A percentile compares a stretch with the other conserved stretches of the same genome.
Evolutionary conservation across 148 eudicot species (phyloP).

Genomic region (Mesembryanthemum crystallinum): DNA sequence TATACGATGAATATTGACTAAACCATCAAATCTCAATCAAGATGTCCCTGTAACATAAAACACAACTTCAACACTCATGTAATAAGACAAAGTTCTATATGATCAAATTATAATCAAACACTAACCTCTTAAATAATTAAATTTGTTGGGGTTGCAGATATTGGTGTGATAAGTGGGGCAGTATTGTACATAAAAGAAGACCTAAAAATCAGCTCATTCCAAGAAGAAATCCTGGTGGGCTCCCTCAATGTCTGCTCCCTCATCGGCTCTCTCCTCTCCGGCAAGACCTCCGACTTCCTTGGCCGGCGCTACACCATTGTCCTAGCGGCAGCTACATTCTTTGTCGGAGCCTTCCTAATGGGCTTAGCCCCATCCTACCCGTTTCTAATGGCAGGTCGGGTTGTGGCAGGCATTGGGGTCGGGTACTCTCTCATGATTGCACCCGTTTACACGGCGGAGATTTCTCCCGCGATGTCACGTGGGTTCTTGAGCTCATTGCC

Average conservation of each 20-base stretch:
- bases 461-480: slow-evolving; percentile 71
- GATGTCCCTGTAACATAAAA: too few relatives aligned
- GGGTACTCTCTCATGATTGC: slow-evolving; percentile 93
- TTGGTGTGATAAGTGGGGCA: slow-evolving; percentile 94
- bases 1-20: too few relatives aligned
- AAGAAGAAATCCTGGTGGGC: slow-evolving; percentile 70
- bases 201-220: slow-evolving; percentile 44
- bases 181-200: slow-evolving; percentile 56
- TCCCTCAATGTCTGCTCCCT: slow-evolving; percentile 67
- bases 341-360: slow-evolving; percentile 77
- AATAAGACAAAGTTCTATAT: too few relatives aligned
- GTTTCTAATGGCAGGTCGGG: slow-evolving; percentile 66
- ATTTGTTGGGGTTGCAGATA: slow-evolving; percentile 40
- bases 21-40: too few relatives aligned
- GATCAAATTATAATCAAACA: not conserved
- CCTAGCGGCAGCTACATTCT: slow-evolving; percentile 64
- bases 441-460: slow-evolving; percentile 82
- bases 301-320: slow-evolving; percentile 89
- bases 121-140: not conserved
- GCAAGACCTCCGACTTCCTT: slow-evolving; percentile 73
- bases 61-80: too few relatives aligned
- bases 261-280: slow-evolving; percentile 70
- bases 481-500: slow-evolving; percentile 80
- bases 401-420: slow-evolving; percentile 81
- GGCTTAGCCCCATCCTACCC: slow-evolving; percentile 73